Evolutionary conservation across 2,329 filamentous ascomycete species (phyloP).

Genomic region (Dothidotthia symphoricarpi): DNA sequence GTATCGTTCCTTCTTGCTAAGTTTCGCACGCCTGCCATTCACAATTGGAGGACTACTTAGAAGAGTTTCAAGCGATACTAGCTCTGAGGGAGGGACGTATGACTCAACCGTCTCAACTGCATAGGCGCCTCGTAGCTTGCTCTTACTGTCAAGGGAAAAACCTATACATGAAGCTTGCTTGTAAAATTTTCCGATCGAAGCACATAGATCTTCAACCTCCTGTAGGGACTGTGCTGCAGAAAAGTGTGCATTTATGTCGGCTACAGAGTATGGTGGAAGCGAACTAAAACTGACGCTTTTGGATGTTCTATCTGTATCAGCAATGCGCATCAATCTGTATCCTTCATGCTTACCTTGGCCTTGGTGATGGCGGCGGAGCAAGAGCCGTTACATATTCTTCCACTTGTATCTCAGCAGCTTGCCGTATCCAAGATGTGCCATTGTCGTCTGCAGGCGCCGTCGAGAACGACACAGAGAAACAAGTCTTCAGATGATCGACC

Average conservation of each 20-base stretch:
- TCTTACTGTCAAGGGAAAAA: constrained; percentile 35
- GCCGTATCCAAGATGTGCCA: constrained; percentile 27
- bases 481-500: constrained; percentile 16
- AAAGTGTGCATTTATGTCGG: constrained; percentile 16
- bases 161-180: constrained; percentile 30
- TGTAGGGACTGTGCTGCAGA: constrained; percentile 13
- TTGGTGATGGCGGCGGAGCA: constrained; percentile 12
- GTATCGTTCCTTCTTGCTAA: constrained; percentile 39
- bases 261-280: constrained; percentile 33
- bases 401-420: constrained; percentile 36
- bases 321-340: background rate
- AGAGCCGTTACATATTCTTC: constrained; percentile 23
- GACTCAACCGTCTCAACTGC: constrained; percentile 19
- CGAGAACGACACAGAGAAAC: constrained; percentile 38
- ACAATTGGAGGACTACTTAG: constrained; percentile 25
- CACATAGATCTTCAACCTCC: constrained; percentile 40
- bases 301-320: constrained; percentile 20
- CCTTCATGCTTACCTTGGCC: constrained; percentile 20
- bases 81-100: constrained; percentile 10
- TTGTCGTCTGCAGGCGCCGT: constrained; percentile 12
- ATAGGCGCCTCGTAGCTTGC: constrained; percentile 32
- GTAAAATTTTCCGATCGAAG: constrained; percentile 32
- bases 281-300: constrained; percentile 38
- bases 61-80: constrained; percentile 35
- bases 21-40: constrained; percentile 27